Evolutionary conservation across 2,329 filamentous ascomycete genomes (phyloP).

Genomic region (Podosphaera xanthii): DNA sequence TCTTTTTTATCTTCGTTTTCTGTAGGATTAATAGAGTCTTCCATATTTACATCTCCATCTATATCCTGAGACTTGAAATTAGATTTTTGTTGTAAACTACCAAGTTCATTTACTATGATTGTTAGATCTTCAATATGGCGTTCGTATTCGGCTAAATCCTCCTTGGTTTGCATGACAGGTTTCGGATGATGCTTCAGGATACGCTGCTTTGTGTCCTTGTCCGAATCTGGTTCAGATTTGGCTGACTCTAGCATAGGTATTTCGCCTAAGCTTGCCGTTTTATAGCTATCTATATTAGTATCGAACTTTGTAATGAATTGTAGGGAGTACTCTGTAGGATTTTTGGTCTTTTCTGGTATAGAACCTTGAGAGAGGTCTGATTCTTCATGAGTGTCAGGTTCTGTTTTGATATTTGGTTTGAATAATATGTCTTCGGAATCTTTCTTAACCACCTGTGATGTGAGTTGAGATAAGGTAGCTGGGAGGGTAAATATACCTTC

Average conservation of each 20-base stretch:
- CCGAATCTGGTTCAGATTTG: slow-evolving; percentile 3
- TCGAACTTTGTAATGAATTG: neutral
- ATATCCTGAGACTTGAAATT: slow-evolving; percentile 14
- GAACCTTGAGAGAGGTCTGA: too few relatives aligned
- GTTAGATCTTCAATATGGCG: slow-evolving; percentile 23
- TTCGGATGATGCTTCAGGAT: slow-evolving; percentile 10
- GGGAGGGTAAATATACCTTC: neutral
- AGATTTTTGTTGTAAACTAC: slow-evolving; percentile 15
- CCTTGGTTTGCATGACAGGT: slow-evolving; percentile 26
- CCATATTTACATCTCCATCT: slow-evolving; percentile 19
- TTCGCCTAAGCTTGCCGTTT: neutral
- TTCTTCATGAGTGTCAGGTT: neutral
- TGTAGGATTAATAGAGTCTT: slow-evolving; percentile 2
- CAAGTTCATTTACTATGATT: slow-evolving; percentile 25
- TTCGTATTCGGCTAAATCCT: slow-evolving; percentile 27
- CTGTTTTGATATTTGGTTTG: neutral
- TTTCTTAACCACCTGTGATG: neutral
- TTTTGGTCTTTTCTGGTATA: neutral
- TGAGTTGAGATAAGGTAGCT: neutral
- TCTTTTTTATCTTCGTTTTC: slow-evolving; percentile 17
- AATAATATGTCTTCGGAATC: neutral
- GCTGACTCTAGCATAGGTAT: neutral
- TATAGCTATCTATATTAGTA: neutral
- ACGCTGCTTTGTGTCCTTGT: slow-evolving; percentile 3
- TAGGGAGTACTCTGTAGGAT: neutral